Percentiles rank a stretch among this genome's conserved stretches.
phyloP scores from a whole-genome alignment of 768 basidiomycete genomes.

The Termitomyces sp. region DNA sequence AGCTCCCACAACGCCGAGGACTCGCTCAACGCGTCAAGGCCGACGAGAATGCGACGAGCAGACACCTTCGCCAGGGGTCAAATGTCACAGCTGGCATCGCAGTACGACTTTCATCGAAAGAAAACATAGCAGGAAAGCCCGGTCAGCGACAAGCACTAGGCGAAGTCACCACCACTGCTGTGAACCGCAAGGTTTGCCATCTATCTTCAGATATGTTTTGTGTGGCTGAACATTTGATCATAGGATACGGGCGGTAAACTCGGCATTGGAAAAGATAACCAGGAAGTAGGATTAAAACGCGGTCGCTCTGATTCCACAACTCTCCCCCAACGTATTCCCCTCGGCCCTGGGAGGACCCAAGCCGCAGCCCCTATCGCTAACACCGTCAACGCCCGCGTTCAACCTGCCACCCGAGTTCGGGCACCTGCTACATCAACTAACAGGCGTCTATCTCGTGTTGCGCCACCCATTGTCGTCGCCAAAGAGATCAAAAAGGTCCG shows the following conservation, averaged over 20 bases:
- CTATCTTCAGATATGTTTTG: constrained; percentile 2
- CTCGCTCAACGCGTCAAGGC: constrained; percentile 62
- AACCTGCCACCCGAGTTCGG: constrained; percentile 22
- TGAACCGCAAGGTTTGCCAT: constrained; percentile 63
- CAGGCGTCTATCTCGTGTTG: constrained; percentile 37
- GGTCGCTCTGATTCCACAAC: constrained; percentile 61
- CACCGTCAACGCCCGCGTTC: constrained; percentile 31
- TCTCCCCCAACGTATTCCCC: constrained; percentile 63
- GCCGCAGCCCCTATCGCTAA: constrained; percentile 37
- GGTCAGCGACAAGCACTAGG: constrained; percentile 65
- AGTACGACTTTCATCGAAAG: constrained; percentile 45
- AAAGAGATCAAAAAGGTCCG: constrained; percentile 33
- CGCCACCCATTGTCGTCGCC: constrained; percentile 35
- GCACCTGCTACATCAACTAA: constrained; percentile 20
- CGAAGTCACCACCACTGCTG: constrained; percentile 74
- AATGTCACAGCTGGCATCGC: constrained; percentile 39
- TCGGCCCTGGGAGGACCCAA: constrained; percentile 52
- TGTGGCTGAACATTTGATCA: constrained; percentile 16
- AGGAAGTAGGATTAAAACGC: constrained; percentile 58
- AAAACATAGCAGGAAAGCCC: constrained; percentile 45
- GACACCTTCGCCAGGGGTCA: constrained; percentile 60
- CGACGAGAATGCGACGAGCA: constrained; percentile 74
- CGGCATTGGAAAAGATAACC: constrained; percentile 56
- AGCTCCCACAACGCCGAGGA: constrained; percentile 68
- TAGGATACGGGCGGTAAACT: constrained; percentile 47